Conservation (phyloP, 2,329 filamentous ascomycete genomes). For the Fusarium chlamydosporum region DNA sequence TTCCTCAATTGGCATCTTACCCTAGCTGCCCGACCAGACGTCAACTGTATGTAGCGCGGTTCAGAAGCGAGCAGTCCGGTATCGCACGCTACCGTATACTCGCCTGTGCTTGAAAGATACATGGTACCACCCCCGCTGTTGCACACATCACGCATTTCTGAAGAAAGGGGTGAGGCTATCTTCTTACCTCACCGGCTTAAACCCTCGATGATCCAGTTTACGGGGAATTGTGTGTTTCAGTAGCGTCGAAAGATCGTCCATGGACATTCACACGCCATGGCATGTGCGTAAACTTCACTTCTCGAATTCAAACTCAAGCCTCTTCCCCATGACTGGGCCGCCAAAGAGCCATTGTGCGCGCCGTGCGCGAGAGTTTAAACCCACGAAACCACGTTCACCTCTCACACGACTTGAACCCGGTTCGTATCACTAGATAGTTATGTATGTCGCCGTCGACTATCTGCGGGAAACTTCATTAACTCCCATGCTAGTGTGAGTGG, state of each 20-base stretch:
- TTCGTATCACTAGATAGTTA: conserved; percentile 24
- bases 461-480: conserved; percentile 34
- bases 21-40: conserved; percentile 36
- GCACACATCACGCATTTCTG: background rate
- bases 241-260: background rate
- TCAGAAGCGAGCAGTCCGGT: conserved; percentile 41
- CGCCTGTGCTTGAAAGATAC: conserved; percentile 17
- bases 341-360: conserved; percentile 32
- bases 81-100: conserved; percentile 34
- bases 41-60: conserved; percentile 31
- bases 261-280: conserved; percentile 1
- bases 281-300: conserved; percentile 19
- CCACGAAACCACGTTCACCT: conserved; percentile 29
- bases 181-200: conserved; percentile 2
- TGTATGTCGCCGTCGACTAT: conserved; percentile 21
- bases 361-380: conserved; percentile 41
- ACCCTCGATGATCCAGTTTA: background rate
- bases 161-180: conserved; percentile 2
- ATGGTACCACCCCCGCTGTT: conserved; percentile 15
- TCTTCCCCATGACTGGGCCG: conserved; percentile 21
- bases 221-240: background rate
- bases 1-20: conserved; percentile 31
- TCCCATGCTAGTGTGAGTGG: conserved; percentile 35
- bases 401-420: conserved; percentile 40
- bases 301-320: conserved; percentile 26